phyloP scores from a whole-genome alignment of 768 basidiomycete species.

The Mycena galopus region DNA sequence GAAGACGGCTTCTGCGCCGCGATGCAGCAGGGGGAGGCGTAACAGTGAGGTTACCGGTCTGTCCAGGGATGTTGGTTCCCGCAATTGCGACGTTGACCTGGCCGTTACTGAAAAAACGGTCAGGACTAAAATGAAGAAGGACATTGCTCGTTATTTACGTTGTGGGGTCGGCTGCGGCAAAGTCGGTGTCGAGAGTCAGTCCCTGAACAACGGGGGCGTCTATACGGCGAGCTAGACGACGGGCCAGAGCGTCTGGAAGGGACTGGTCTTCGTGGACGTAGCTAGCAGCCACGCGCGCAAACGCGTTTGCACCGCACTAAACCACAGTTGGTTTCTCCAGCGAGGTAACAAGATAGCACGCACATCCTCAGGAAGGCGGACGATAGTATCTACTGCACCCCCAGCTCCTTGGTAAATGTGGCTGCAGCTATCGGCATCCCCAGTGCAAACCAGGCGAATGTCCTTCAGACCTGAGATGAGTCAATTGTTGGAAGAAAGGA shows the following conservation, averaged over 20 bases:
- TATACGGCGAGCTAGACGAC: conserved; percentile 38
- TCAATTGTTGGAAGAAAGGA: too few species aligned
- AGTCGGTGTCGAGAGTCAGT: conserved; percentile 49
- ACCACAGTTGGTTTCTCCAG: neutral
- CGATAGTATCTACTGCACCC: conserved; percentile 49
- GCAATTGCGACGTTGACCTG: conserved; percentile 33
- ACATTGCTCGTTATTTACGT: conserved; percentile 5
- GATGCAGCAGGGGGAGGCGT: conserved; percentile 26
- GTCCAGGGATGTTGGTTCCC: conserved; percentile 37
- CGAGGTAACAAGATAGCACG: conserved; percentile 4
- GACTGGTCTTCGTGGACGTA: conserved; percentile 50
- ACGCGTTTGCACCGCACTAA: conserved; percentile 39
- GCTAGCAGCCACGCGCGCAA: conserved; percentile 42
- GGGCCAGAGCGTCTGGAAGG: conserved; percentile 36
- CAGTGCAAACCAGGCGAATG: conserved; percentile 40
- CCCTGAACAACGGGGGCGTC: conserved; percentile 42
- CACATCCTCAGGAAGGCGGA: conserved; percentile 51
- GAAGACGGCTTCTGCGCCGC: conserved; percentile 32
- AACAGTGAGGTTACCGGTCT: conserved; percentile 35
- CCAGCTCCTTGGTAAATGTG: conserved; percentile 47
- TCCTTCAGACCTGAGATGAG: conserved; percentile 38
- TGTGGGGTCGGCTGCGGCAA: conserved; percentile 37
- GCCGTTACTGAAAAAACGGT: neutral
- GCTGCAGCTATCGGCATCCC: conserved; percentile 37
- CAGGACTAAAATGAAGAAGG: neutral